Conservation (phyloP, 805 yeast species). For the Candida insectalens region DNA sequence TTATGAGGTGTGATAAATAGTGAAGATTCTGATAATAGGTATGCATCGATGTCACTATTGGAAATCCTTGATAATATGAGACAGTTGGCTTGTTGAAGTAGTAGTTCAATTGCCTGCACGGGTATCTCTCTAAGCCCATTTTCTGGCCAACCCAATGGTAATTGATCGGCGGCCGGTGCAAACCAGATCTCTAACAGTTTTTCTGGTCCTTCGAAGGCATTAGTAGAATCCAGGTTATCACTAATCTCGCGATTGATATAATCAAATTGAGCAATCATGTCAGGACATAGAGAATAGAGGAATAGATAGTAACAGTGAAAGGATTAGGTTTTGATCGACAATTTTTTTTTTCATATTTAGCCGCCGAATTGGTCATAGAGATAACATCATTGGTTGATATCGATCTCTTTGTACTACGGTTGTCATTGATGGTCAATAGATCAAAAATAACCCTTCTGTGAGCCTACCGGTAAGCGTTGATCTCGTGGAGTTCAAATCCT, state of each 20-base stretch:
- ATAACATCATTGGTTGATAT: too few species aligned
- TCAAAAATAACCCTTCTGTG: too few species aligned
- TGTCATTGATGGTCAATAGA: too few species aligned
- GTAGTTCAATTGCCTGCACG: constrained; percentile 54
- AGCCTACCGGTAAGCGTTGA: too few species aligned
- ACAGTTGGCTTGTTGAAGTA: constrained; percentile 79
- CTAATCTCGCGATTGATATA: constrained; percentile 72
- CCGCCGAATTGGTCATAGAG: too few species aligned
- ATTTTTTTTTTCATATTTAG: not conserved
- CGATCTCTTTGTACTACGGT: too few species aligned
- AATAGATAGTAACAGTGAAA: too few species aligned
- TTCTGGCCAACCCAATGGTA: constrained; percentile 22
- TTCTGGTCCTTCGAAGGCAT: constrained; percentile 97
- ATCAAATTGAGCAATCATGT: constrained; percentile 16
- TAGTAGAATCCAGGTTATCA: constrained; percentile 72
- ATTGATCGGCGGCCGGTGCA: constrained; percentile 36
- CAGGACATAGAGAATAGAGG: too few species aligned
- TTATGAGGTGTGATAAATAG: constrained; percentile 83
- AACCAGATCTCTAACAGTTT: constrained; percentile 89
- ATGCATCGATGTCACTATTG: constrained; percentile 63
- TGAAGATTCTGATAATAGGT: constrained; percentile 80
- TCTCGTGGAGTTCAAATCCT: too few species aligned
- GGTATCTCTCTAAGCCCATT: constrained; percentile 58
- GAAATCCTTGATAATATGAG: constrained; percentile 76
- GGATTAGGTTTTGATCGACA: too few species aligned